phyloP scores from a whole-genome alignment of 768 basidiomycete species.

The Lactifluus rugatus region DNA sequence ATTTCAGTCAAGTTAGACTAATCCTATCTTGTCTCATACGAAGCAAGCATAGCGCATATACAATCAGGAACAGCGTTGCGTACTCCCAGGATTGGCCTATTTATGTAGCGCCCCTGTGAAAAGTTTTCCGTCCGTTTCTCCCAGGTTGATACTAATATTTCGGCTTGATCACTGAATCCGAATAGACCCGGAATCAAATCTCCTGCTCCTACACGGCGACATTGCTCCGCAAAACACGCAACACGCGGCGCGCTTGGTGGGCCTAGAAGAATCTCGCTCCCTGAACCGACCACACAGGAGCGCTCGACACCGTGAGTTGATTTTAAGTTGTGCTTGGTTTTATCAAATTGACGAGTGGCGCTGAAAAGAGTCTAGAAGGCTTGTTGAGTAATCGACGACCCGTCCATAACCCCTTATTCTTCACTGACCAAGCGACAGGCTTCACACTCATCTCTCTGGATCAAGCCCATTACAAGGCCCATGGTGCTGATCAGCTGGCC shows the following conservation, averaged over 20 bases:
- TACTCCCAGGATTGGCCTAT: background rate
- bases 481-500: background rate
- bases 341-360: background rate
- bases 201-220: background rate
- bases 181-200: background rate
- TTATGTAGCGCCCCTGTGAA: background rate
- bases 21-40: too few species aligned
- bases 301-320: background rate
- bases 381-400: too few species aligned
- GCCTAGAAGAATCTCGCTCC: background rate
- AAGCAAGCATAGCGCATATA: too few species aligned
- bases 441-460: background rate
- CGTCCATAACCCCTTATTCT: background rate
- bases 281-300: background rate
- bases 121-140: background rate
- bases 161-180: background rate
- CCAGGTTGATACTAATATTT: background rate
- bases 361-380: background rate
- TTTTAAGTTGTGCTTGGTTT: background rate
- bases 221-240: background rate
- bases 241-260: background rate
- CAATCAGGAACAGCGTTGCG: background rate
- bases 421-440: background rate
- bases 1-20: too few species aligned
- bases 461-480: background rate